Evolutionary conservation across 345 rosid species (phyloP), one percentile per base, ranked within the genome.

Genomic region (Adansonia digitata): DNA sequence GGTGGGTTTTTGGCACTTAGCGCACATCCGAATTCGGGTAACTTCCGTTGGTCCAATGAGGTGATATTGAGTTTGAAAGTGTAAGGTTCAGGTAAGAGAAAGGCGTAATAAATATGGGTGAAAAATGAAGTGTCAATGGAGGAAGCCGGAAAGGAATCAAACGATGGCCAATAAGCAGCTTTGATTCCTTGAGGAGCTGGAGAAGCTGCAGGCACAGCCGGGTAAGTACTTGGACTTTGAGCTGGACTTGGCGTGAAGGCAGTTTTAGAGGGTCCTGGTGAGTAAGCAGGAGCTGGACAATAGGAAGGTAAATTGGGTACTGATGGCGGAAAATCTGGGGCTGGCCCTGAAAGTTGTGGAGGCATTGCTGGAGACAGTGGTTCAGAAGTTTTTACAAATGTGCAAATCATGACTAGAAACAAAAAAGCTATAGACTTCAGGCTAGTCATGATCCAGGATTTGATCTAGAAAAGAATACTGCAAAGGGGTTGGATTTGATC

Each of bases 91-190:
- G 78, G 81, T n/a, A 64, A 5, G 51, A 86, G 81, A 67, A 88
- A 88, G 4, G 90, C 87, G 20, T 84, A 84, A 70, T 80, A 86
- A 43, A 88, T 64, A 63, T 84, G 92, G 1, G 88, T 84, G 85
- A 88, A 86, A 57, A 77, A 81, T 2, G 86, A 66, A 0, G 89
- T 78, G 64, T 83, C 74, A 5, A 84, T 84, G 18, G 80, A 39
- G 2, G 84, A 75, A 5, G 83, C 77, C 9, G 82, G 82, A 48
- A 74, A 79, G 15, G 52, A 81, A 5, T 55, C 61, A 48, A 51
- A 75, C 0, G 85, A 74, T 20, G 86, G 85, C 87, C 86, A 85
- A 20, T 87, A 87, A 20, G 88, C 88, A 17, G 85, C 88, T 69
- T 72, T 84, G 72, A 87, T 76, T 43, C 61, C 79, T n/a, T 34